Base-by-base conservation (phyloP, 306 rosid species). In the Citrullus amarus region DNA sequence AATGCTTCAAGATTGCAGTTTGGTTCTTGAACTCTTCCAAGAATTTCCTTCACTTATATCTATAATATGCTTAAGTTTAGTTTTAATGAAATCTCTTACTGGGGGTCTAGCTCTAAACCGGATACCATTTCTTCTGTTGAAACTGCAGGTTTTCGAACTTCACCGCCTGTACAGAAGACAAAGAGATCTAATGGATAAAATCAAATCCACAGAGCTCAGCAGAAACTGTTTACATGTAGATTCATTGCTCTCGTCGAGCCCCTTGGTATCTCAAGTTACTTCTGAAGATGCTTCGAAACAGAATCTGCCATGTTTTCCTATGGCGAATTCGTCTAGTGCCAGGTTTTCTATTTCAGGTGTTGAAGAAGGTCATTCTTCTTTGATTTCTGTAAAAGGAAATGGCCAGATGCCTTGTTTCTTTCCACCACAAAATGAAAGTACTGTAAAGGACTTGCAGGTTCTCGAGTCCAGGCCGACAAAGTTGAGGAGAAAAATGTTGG, bases 391-490 rank as follows among this genome's bases (percentile, higher is more conserved):
- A 41, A 70, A 81, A 38, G 88, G 80, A 51, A 83, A 69, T 20
- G 54, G 59, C 75, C 53, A 18, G 30, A 74, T 56, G 73, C 58
- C 78, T 15, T 66, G 80, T 25, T 57, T n/a, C 75, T 58, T 25
- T 67, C 62, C 78, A 25, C 54, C 34, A 18, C 75, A 77, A 68
- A 81, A 17, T 55, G 79, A 43, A 53, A 81, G 46, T 16, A 36
- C n/a, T 20, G 22, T 30, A 59, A 82, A 65, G 32, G 76, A 85
- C 53, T 4, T 44, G 4, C 83, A 77, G 69, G 14, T 78, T 79
- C 89, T 85, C 34, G 97, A 86, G 80, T 87, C 89, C 4, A 86
- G 97, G 82, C 97, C 97, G 48, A 82, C 86, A 44, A 91, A 95
- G 86, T 88, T 82, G 44, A 87, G 92, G 84, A 91, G 89, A 77